Base-by-base conservation (phyloP, 2,329 filamentous ascomycete species). In the Daldinia sp. region DNA sequence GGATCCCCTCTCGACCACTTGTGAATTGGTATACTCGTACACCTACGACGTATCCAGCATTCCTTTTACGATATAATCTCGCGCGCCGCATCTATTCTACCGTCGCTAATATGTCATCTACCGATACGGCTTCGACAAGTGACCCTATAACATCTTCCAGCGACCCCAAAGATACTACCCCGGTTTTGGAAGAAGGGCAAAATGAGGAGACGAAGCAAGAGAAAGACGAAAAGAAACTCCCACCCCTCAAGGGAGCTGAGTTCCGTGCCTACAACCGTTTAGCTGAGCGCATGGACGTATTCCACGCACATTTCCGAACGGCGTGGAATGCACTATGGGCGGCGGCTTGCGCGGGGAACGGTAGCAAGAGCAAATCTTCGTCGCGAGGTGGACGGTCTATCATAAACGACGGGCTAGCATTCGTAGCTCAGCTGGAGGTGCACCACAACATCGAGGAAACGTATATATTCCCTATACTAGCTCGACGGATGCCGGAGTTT, bases 401-500 rank as follows among this genome's bases (percentile, higher is more conserved):
- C 79, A 82, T 97, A 72, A 79, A 83, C 72, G 82, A 86, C 28
- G 92, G 90, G 35, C 83, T 93, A n/a, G 82, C 89, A 55, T 93
- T 97, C 78, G 86, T 88, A 72, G 84, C 85, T 15, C 87, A 91
- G 65, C 88, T 97, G n/a, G 86, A 88, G 9, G 81, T 87, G 64
- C 94, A 97, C 81, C 94, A 97, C 82, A 83, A 82, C 64, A 95
- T 97, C 75, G 94, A 97, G 79, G 94, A 98, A 80, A 81, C 84
- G 33, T 88, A 93, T 78, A 84, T 97, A 44, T 97, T 97, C 79
- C 94, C 94, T 1, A 76, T 90, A 0, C 86, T 97, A 1, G 93
- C 92, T 12, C 83, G 82, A 73, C 90, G 89, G 72, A 97, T 97
- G 93, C 89, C 92, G 4, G 90, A 92, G 72, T 97, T 97, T 77